Evolutionary conservation across 441 rosid species (phyloP).

Genomic region (Mallotus repandus): DNA sequence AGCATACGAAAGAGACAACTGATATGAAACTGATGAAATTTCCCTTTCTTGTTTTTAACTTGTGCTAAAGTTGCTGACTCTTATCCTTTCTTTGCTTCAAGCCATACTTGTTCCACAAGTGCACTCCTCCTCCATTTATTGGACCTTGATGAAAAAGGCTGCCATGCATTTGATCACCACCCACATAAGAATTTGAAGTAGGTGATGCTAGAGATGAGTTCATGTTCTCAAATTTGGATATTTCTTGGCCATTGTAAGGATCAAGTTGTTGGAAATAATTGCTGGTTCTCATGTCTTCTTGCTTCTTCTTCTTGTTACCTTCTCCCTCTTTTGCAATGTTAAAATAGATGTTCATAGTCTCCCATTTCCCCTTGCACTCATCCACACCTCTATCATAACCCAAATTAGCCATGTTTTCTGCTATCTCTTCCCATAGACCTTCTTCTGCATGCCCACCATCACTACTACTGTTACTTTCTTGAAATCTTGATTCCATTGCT

Average conservation of each 20-base stretch:
- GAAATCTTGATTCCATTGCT: constrained; percentile 35
- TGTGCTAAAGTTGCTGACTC: constrained; percentile 20
- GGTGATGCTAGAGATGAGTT: constrained; percentile 2
- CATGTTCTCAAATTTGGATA: constrained; percentile 19
- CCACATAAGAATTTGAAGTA: constrained; percentile 19
- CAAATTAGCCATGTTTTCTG: constrained; percentile 38
- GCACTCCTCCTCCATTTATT: constrained; percentile 25
- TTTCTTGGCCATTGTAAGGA: constrained; percentile 21
- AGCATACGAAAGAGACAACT: background rate
- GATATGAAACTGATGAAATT: background rate
- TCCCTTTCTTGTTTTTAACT: background rate
- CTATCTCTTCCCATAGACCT: constrained; percentile 44
- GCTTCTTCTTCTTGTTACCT: constrained; percentile 27
- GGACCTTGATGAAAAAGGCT: constrained; percentile 25
- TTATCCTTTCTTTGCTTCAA: constrained; percentile 23
- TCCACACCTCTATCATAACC: constrained; percentile 33
- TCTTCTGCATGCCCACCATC: constrained; percentile 21
- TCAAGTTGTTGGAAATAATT: constrained; percentile 24
- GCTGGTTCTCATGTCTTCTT: constrained; percentile 20
- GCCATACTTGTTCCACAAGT: constrained; percentile 26
- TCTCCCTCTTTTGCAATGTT: constrained; percentile 20
- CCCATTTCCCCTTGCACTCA: constrained; percentile 45
- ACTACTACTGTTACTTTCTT: constrained; percentile 21
- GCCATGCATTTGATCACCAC: constrained; percentile 15
- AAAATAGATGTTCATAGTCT: constrained; percentile 30